phyloP scores from a whole-genome alignment of 768 basidiomycete species.

The Leccinum incarnatum region DNA sequence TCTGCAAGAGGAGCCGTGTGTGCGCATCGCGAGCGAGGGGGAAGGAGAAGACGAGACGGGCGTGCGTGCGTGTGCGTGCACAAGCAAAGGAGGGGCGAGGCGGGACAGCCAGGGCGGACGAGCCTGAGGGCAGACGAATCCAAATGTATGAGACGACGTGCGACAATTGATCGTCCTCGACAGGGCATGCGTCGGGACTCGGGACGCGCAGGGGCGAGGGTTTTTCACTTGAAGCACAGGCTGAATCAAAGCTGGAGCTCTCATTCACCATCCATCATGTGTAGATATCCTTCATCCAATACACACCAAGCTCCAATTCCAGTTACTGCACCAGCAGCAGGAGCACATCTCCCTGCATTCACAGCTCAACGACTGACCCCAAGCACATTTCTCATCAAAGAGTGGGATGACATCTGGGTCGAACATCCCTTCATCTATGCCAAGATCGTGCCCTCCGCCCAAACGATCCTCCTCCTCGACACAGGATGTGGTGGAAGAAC shows the following conservation, averaged over 20 bases:
- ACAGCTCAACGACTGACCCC: slow-evolving; percentile 33
- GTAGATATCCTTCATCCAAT: slow-evolving; percentile 5
- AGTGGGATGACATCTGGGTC: slow-evolving; percentile 49
- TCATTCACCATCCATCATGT: slow-evolving; percentile 8
- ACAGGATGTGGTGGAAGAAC: slow-evolving; percentile 55
- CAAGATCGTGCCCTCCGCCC: slow-evolving; percentile 39
- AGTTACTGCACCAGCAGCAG: neutral
- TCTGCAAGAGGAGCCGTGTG: too few relatives aligned
- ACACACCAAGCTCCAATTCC: neutral
- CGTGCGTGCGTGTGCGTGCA: too few relatives aligned
- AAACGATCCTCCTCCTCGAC: slow-evolving; percentile 49
- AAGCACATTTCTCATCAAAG: slow-evolving; percentile 44
- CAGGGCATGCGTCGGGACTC: too few relatives aligned
- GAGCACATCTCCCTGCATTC: slow-evolving; percentile 29
- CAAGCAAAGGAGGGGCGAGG: too few relatives aligned
- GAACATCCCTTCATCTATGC: slow-evolving; percentile 57
- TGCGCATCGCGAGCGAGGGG: too few relatives aligned
- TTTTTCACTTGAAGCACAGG: too few relatives aligned
- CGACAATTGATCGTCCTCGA: too few relatives aligned
- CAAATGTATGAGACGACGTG: too few relatives aligned
- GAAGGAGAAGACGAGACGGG: too few relatives aligned
- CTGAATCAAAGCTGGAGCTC: neutral
- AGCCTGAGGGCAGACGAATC: too few relatives aligned
- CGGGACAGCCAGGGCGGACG: too few relatives aligned
- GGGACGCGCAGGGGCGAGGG: too few relatives aligned